phyloP scores from a whole-genome alignment of 352 stramenopile species.

The Pythium apleroticum region DNA sequence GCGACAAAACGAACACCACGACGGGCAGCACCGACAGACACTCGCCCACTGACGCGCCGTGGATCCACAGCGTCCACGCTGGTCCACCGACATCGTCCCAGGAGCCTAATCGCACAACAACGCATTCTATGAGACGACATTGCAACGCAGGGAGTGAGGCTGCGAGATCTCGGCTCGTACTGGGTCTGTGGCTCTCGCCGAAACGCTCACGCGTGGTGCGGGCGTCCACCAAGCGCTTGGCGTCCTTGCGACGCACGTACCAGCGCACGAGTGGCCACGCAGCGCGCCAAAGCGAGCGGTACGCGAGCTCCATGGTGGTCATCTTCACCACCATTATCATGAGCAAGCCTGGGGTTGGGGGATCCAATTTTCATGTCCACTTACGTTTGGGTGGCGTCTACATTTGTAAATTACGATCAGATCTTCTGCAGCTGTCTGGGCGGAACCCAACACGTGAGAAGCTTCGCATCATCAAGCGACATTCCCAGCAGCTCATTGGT shows the following conservation, averaged over 20 bases:
- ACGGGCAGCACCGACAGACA: conserved; percentile 67
- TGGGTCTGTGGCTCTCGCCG: conserved; percentile 36
- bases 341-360: neutral
- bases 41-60: conserved; percentile 73
- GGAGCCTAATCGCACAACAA: conserved; percentile 5
- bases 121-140: neutral
- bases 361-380: neutral
- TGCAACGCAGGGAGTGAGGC: neutral
- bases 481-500: neutral
- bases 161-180: conserved; percentile 24
- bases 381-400: neutral
- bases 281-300: conserved; percentile 52
- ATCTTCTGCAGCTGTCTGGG: neutral
- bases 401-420: neutral
- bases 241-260: conserved; percentile 58
- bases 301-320: conserved; percentile 29
- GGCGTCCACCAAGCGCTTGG: conserved; percentile 31
- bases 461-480: neutral
- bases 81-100: neutral
- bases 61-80: conserved; percentile 49
- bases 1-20: conserved; percentile 49
- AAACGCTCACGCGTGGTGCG: conserved; percentile 53
- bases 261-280: conserved; percentile 53
- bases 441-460: conserved; percentile 1
- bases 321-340: neutral